Base-by-base conservation (phyloP, 768 basidiomycete species). In the Amylocystis lapponica region DNA sequence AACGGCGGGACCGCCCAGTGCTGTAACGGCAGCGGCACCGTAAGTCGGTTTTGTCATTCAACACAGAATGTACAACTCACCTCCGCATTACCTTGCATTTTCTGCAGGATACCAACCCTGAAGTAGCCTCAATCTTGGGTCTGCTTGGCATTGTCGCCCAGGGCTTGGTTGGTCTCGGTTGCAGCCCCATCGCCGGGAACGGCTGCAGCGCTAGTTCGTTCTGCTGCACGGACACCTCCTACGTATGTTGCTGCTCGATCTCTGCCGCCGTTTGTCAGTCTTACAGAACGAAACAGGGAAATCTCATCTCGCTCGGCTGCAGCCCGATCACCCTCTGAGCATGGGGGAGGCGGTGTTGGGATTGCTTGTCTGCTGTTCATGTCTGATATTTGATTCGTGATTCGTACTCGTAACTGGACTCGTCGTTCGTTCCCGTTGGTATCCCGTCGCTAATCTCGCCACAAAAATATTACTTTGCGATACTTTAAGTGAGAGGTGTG, bases 161-260 rank as follows among this genome's bases (percentile, higher is more conserved):
- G 14, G 53, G 37, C n/a, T 48, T 50, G 10, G 42, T 59, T 30
- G 58, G 60, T 3, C 27, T 58, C 19, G 43, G 36, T 40, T 63
- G 60, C 47, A 51, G 50, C 20, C 54, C 58, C 20, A 43, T 60
- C 43, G 22, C 27, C 31, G 59, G 54, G 30, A 42, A 32, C 27
- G 47, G 48, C 6, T 57, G 58, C 52, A 31, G 26, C 13, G 45
- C 53, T 8, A 36, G 46, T 32, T 40, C 53, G 4, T 56, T 59
- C 16, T 61, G 60, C 50, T 58, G 60, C 52, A 42, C 43, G 32
- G 44, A 58, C 49, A 59, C 54, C 45, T 36, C 21, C 38, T 33
- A 52, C 22, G 55, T 56, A 20, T 29, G 54, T 50, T 32, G n/a
- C 8, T 11, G 11, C 11, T 1, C 14, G 25, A 11, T 16, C 4